Evolutionary conservation across 228 moss, liverwort and hornwort genomes (phyloP).

Genomic region (Sphagnum magellanicum): DNA sequence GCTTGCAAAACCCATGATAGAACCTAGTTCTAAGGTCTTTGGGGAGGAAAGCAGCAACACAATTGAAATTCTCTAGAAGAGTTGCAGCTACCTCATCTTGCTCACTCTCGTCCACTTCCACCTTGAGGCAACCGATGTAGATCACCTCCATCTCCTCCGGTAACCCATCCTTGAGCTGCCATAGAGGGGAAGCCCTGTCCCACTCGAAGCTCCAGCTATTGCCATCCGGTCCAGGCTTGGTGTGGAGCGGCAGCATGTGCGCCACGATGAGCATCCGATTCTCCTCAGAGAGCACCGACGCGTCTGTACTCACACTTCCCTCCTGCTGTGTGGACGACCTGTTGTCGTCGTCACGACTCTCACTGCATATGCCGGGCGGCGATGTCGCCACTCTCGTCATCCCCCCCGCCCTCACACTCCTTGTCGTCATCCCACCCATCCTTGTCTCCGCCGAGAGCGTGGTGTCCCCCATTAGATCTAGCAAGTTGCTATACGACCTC

Average conservation of each 20-base stretch:
- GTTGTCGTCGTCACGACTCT: conserved; percentile 18
- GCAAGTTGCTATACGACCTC: conserved; percentile 80
- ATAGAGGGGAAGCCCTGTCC: conserved; percentile 73
- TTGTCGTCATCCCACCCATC: conserved; percentile 32
- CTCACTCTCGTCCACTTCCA: conserved; percentile 63
- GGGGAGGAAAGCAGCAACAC: conserved; percentile 84
- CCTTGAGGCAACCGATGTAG: conserved; percentile 85
- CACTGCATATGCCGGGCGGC: conserved; percentile 45
- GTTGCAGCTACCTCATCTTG: conserved; percentile 77
- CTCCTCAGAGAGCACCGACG: conserved; percentile 52
- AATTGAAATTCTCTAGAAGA: conserved; percentile 72
- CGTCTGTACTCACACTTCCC: conserved; percentile 44
- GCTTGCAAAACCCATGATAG: conserved; percentile 95
- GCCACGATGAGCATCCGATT: conserved; percentile 89
- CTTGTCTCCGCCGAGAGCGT: conserved; percentile 32
- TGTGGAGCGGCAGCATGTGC: conserved; percentile 73
- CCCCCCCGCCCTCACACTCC: conserved; percentile 33
- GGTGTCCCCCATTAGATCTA: conserved; percentile 72
- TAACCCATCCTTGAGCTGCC: conserved; percentile 86
- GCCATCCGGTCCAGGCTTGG: conserved; percentile 42
- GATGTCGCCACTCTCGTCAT: conserved; percentile 40
- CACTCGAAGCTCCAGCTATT: conserved; percentile 64
- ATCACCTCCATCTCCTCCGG: conserved; percentile 75
- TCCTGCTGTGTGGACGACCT: conserved; percentile 30
- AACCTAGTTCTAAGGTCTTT: conserved; percentile 58